Evolutionary conservation across 1,284 basidiomycete genomes (phyloP), one percentile per base, ranked within the genome.

Genomic region (Boletus sp.): DNA sequence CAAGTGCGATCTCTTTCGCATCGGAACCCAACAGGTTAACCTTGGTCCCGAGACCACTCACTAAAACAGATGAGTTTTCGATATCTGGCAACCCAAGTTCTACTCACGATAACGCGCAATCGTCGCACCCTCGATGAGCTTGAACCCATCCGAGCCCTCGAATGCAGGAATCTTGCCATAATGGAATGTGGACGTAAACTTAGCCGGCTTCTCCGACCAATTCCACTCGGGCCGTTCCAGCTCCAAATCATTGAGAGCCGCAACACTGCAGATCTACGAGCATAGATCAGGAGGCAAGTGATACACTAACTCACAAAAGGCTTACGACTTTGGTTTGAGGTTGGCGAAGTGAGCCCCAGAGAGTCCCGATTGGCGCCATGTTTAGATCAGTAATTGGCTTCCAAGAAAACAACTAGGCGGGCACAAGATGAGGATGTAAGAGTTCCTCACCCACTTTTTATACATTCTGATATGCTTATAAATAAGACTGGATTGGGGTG

Each of bases 21-120:
- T 70, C 66, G 41, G 67, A 58, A 48, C 78, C 77, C 58, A 76
- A 57, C 44, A 81, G 66, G 57, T 71, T 53, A 69, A 64, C 67
- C 77, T 76, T 64, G 37, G n/a, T 44, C 73, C 68, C 72, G 47
- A n/a, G n/a, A n/a, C n/a, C n/a, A n/a, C n/a, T n/a, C n/a, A n/a
- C n/a, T n/a, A n/a, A n/a, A n/a, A n/a, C n/a, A n/a, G n/a, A n/a
- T n/a, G n/a, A n/a, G n/a, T n/a, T n/a, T n/a, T n/a, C n/a, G n/a
- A n/a, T n/a, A 77, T 5, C 14, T 13, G 8, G 12, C 6, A 10
- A 13, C n/a, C 5, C 8, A 8, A 10, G 12, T 13, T 3, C 27
- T 25, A 41, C 44, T 42, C 16, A 82, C 80, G 62, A 66, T 80
- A 80, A 56, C 71, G 72, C 17, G 78, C 74, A 57, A 83, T 81